Percentiles rank a stretch among this genome's conserved stretches.
Evolutionary conservation across 257 asterid genomes (phyloP).

Genomic region (Vinca minor): DNA sequence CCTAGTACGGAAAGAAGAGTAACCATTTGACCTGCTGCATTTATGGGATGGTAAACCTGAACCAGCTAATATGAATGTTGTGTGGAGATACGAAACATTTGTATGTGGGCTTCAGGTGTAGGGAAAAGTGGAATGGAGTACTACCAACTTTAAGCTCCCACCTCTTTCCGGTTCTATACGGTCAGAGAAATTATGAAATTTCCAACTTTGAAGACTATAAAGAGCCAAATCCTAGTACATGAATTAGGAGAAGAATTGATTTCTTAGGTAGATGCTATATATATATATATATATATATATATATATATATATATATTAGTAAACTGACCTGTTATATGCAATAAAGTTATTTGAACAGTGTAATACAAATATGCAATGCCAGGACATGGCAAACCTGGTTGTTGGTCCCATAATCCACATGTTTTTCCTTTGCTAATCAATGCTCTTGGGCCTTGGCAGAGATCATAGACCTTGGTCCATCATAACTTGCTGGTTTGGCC

Average conservation of each 20-base stretch:
- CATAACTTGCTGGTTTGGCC: background rate
- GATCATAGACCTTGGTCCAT: conserved; percentile 2
- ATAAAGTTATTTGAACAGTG: background rate
- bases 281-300: too few species aligned
- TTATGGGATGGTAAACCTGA: background rate
- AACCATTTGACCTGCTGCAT: background rate
- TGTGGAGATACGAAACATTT: background rate
- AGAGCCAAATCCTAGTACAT: background rate
- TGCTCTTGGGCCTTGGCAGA: background rate
- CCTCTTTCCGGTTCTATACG: background rate
- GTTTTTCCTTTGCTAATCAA: background rate
- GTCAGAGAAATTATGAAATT: background rate
- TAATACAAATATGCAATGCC: background rate
- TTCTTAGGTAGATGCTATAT: background rate
- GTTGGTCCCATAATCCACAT: background rate
- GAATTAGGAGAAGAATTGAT: background rate
- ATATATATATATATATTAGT: too few species aligned
- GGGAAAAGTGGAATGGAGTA: background rate
- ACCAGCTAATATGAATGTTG: background rate
- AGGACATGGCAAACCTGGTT: background rate
- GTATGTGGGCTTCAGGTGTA: background rate
- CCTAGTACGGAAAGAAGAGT: background rate
- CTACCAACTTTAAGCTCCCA: background rate
- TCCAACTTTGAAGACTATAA: background rate
- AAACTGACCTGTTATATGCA: background rate